These are phyloP conservation scores for Pseudognaphalium luteoalbum DNA, from an alignment of 129 eudicot genomes.

Conservation along the genomic window DNA sequence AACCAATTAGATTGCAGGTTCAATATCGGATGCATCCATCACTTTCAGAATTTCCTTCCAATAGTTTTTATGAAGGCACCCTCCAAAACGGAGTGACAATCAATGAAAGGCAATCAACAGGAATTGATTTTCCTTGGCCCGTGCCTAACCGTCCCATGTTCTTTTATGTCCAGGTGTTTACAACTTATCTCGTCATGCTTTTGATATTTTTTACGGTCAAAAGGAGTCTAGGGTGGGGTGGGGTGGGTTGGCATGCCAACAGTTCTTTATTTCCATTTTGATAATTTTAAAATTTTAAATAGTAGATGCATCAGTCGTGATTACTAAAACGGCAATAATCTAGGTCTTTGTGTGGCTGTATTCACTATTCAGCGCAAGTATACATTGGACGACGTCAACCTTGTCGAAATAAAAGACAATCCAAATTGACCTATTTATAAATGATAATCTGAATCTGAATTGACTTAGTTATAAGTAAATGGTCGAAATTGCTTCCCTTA, in stretches of 20 bases:
- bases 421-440: neutral
- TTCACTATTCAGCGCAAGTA: neutral
- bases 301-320: neutral
- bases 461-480: neutral
- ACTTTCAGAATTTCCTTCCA: conserved; percentile 88
- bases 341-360: neutral
- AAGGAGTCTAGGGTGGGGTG: neutral
- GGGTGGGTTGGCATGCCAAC: neutral
- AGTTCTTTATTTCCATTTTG: neutral
- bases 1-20: conserved; percentile 79
- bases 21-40: conserved; percentile 94
- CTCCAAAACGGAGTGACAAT: conserved; percentile 94
- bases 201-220: neutral
- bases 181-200: neutral
- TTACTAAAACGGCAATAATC: neutral
- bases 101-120: conserved; percentile 88
- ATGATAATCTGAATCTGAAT: neutral
- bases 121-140: conserved; percentile 99
- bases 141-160: conserved; percentile 97
- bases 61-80: conserved; percentile 90
- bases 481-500: neutral
- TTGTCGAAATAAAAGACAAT: neutral
- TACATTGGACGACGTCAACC: neutral
- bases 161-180: conserved; percentile 84
- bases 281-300: neutral